Percentiles rank a stretch among this genome's conserved stretches.
Evolutionary conservation across 1,284 basidiomycete species (phyloP).

Genomic region (Cerrena zonata): DNA sequence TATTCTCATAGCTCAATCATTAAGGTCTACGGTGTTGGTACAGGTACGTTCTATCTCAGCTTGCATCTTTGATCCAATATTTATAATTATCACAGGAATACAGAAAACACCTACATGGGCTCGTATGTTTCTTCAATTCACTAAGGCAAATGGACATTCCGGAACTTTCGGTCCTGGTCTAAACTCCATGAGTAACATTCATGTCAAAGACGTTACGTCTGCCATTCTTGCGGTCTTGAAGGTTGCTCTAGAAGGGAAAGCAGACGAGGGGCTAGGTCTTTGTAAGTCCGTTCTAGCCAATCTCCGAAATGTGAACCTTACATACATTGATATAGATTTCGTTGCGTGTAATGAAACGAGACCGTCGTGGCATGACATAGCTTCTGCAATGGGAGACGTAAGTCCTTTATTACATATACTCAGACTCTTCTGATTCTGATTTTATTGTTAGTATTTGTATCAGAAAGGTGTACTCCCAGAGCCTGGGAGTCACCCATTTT

Average conservation of each 20-base stretch:
- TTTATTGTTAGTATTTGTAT: constrained; percentile 28
- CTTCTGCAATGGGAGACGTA: constrained; percentile 34
- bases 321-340: not conserved
- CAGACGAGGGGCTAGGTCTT: constrained; percentile 35
- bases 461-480: constrained; percentile 31
- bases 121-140: constrained; percentile 29
- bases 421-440: not conserved
- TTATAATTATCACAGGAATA: no score
- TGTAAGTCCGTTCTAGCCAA: constrained; percentile 21
- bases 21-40: no score
- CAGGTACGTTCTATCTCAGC: no score
- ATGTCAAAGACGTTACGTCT: constrained; percentile 34
- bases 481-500: constrained; percentile 30
- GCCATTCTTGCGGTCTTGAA: constrained; percentile 31
- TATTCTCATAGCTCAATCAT: no score
- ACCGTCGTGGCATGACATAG: constrained; percentile 25
- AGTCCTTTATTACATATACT: not conserved
- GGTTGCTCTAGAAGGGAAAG: constrained; percentile 33
- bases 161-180: constrained; percentile 38
- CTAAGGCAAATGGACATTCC: constrained; percentile 26
- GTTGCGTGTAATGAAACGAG: constrained; percentile 13
- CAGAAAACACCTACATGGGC: constrained; percentile 31
- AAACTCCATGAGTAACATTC: constrained; percentile 34
- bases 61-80: no score
- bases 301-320: not conserved